These are phyloP conservation scores for Clitocybe nebularis DNA, from an alignment of 1,284 basidiomycete genomes.

Conservation along the genomic window DNA sequence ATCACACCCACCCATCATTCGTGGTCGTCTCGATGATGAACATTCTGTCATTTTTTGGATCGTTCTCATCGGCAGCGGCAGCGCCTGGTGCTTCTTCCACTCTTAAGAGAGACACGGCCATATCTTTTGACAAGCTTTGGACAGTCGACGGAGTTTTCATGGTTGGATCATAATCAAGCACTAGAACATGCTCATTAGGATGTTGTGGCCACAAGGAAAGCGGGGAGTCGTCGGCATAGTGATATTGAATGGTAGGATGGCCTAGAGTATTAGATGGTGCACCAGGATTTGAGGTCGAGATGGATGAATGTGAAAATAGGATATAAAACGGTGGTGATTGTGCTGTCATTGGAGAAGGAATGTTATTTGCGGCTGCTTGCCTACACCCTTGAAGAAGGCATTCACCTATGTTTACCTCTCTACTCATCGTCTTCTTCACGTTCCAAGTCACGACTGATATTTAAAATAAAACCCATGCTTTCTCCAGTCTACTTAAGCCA, in stretches of 20 bases:
- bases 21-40: slow-evolving; percentile 66
- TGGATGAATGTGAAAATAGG: slow-evolving; percentile 52
- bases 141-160: slow-evolving; percentile 35
- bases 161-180: slow-evolving; percentile 58
- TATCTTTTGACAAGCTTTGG: slow-evolving; percentile 57
- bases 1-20: slow-evolving; percentile 35
- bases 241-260: slow-evolving; percentile 78
- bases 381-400: no score
- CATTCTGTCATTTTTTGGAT: slow-evolving; percentile 59
- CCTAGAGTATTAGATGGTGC: slow-evolving; percentile 44
- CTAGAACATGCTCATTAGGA: slow-evolving; percentile 62
- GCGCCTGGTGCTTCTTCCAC: slow-evolving; percentile 71
- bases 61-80: slow-evolving; percentile 42
- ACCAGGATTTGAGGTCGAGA: slow-evolving; percentile 28
- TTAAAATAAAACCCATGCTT: no score
- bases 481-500: no score
- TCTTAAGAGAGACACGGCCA: slow-evolving; percentile 58
- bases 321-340: slow-evolving; percentile 58
- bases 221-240: slow-evolving; percentile 74
- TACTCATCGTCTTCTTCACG: no score
- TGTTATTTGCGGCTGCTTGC: slow-evolving; percentile 2
- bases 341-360: slow-evolving; percentile 12
- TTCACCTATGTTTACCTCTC: no score
- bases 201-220: slow-evolving; percentile 53
- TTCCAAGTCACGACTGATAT: no score